Evolutionary conservation across 768 basidiomycete genomes (phyloP).

Genomic region (Wakefieldia striispora): DNA sequence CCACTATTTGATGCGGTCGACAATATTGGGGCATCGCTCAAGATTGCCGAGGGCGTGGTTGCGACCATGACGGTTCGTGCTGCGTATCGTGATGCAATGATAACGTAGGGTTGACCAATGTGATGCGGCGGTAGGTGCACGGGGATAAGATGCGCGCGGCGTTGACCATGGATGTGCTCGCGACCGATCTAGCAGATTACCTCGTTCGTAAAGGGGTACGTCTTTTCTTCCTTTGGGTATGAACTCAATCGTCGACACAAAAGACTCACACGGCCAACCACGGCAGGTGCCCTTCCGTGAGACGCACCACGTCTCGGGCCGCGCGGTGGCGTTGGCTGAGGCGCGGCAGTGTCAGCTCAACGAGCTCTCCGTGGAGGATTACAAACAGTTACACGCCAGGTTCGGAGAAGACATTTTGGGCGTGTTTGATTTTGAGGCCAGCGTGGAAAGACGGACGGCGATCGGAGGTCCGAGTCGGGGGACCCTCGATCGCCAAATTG

Average conservation of each 20-base stretch:
- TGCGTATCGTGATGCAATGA: neutral
- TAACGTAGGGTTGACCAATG: neutral
- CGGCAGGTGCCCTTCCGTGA: constrained; percentile 93
- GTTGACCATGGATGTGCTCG: constrained; percentile 95
- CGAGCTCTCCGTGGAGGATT: constrained; percentile 78
- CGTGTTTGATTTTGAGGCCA: constrained; percentile 94
- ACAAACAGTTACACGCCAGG: constrained; percentile 65
- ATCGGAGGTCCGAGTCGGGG: constrained; percentile 88
- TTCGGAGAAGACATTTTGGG: constrained; percentile 80
- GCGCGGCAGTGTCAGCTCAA: constrained; percentile 76
- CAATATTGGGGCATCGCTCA: constrained; percentile 81
- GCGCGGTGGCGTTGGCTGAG: constrained; percentile 94
- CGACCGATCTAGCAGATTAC: constrained; percentile 98
- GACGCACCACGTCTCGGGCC: constrained; percentile 97
- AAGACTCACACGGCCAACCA: neutral
- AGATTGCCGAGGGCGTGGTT: constrained; percentile 93
- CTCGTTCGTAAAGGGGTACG: constrained; percentile 96
- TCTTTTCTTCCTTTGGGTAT: constrained; percentile 16
- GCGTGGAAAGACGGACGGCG: constrained; percentile 87
- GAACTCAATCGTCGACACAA: neutral
- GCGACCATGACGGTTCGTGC: constrained; percentile 76
- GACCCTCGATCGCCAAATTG: constrained; percentile 85
- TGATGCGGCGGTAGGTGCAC: constrained; percentile 60
- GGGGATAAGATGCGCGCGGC: constrained; percentile 86
- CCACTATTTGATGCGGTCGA: constrained; percentile 94